phyloP scores from a whole-genome alignment of 257 asterid genomes.

The Oldenlandia corymbosa region DNA sequence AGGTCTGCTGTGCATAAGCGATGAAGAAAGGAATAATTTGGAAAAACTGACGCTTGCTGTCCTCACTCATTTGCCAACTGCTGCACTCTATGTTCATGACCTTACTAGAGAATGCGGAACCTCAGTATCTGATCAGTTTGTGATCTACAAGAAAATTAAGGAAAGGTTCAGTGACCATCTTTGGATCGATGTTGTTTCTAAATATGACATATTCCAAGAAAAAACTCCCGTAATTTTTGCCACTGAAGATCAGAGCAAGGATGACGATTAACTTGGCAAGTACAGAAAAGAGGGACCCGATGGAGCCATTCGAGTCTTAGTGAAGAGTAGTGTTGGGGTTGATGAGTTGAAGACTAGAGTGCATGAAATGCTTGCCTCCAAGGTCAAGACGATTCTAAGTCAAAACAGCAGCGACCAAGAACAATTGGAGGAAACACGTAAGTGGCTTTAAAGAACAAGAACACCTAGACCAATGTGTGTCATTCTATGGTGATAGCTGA shows the following conservation, averaged over 20 bases:
- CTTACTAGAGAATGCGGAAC: constrained; percentile 95
- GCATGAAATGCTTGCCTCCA: constrained; percentile 63
- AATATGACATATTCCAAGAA: constrained; percentile 70
- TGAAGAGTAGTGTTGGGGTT: constrained; percentile 56
- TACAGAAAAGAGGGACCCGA: constrained; percentile 83
- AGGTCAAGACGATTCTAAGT: constrained; percentile 44
- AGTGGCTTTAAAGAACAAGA: too few relatives aligned
- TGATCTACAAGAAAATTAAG: constrained; percentile 74
- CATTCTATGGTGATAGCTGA: too few relatives aligned
- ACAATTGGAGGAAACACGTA: constrained; percentile 26
- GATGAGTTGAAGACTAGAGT: constrained; percentile 67
- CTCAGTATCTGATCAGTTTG: constrained; percentile 91
- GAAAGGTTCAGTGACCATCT: constrained; percentile 80
- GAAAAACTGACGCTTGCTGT: constrained; percentile 98
- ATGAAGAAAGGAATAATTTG: constrained; percentile 86
- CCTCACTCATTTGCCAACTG: constrained; percentile 93
- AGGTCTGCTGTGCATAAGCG: constrained; percentile 71
- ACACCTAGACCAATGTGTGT: too few relatives aligned
- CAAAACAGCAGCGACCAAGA: constrained; percentile 32
- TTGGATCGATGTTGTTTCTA: constrained; percentile 94
- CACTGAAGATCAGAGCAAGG: constrained; percentile 56
- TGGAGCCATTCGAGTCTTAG: constrained; percentile 76
- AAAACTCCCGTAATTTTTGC: constrained; percentile 58
- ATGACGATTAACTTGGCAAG: constrained; percentile 56
- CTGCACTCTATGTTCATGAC: constrained; percentile 92